Base-by-base conservation (phyloP, 148 eudicot genomes). In the Chenopodium album region DNA sequence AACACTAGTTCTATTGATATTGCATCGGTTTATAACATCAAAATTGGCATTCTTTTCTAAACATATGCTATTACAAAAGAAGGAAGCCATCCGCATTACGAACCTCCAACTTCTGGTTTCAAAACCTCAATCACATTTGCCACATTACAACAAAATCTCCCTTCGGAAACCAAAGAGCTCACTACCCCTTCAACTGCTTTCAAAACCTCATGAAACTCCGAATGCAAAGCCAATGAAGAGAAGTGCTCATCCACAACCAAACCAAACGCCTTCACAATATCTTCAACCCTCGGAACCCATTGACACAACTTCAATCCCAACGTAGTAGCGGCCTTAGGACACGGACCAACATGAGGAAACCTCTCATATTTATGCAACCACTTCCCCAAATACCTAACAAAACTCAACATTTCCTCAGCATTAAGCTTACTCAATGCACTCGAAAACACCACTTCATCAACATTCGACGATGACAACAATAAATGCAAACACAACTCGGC, bases 201-300 rank as follows among this genome's bases (percentile, higher is more conserved):
- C 93, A 95, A 41, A 91, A 89, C 92, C 67, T 86, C 89, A 76
- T 86, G 90, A 87, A 93, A 93, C 87, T 94, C 92, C 0, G 90
- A 78, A 84, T 90, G 92, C 90, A 95, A 87, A 46, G 92, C 95
- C 87, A 95, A 78, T 4, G 87, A 86, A n/a, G 93, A 91, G 78
- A 95, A 95, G 86, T 92, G 93, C 89, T 93, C 99, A 68, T 95
- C 99, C 75, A 95, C 78, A 69, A 91, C 89, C 79, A 91, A 78
- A 7, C 95, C 91, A 76, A 92, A 84, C 81, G 88, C 88, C 82
- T 86, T 90, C 22, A 86, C 89, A 59, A 93, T 86, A 69, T 71
- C 79, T 73, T 88, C 97, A 29, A 93, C 80, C 19, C 81, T 81
- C 0, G 98, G 99, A 16, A 95, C 89, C 90, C 92, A 95, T 26